phyloP scores from a whole-genome alignment of 2,329 filamentous ascomycete genomes.

The Ophiostoma novo-ulmi region DNA sequence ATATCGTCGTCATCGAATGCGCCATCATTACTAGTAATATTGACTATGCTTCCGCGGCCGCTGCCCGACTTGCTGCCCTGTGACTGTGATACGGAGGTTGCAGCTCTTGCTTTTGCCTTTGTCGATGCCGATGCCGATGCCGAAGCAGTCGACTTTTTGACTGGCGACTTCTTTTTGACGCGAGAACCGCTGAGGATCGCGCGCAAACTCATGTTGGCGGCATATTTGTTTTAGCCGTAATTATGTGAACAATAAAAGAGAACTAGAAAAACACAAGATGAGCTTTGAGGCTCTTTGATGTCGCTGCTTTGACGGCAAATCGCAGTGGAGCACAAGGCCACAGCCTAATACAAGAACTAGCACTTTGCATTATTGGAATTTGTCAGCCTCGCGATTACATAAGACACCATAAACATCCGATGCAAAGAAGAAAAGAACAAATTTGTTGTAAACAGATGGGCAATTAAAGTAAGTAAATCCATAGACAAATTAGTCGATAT shows the following conservation, averaged over 20 bases:
- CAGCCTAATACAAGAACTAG: constrained; percentile 10
- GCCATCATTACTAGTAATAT: background rate
- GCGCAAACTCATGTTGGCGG: constrained; percentile 28
- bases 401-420: background rate
- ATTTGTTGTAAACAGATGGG: no score
- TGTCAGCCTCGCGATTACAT: background rate
- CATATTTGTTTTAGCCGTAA: background rate
- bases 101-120: background rate
- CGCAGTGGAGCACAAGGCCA: background rate
- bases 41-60: background rate
- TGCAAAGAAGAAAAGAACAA: no score
- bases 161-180: constrained; percentile 25
- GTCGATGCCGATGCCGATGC: background rate
- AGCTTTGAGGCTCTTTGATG: background rate
- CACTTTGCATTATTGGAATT: background rate
- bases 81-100: background rate
- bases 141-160: constrained; percentile 7
- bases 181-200: constrained; percentile 29
- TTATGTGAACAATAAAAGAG: background rate
- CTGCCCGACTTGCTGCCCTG: constrained; percentile 22
- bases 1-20: constrained; percentile 26
- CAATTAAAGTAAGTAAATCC: no score
- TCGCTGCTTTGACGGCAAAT: background rate
- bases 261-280: background rate
- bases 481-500: background rate